Evolutionary conservation across 2,329 filamentous ascomycete species (phyloP).

Genomic region (Colletotrichum scovillei): DNA sequence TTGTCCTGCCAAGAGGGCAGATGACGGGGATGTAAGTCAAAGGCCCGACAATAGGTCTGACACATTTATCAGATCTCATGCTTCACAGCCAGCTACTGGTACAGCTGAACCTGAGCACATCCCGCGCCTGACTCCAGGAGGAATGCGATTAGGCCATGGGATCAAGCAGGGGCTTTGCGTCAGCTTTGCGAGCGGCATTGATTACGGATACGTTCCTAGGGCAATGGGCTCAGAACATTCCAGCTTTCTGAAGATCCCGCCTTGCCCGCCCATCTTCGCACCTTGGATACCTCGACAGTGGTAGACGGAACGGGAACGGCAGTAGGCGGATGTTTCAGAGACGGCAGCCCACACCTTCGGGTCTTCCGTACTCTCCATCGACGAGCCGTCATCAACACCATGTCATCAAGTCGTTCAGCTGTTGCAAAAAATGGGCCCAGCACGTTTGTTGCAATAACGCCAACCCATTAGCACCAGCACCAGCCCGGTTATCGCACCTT

Average conservation of each 20-base stretch:
- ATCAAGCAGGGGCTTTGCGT: background rate
- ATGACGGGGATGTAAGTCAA: background rate
- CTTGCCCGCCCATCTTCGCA: no score
- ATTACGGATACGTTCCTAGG: background rate
- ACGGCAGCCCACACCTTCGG: background rate
- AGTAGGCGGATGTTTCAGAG: constrained; percentile 11
- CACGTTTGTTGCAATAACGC: background rate
- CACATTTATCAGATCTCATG: background rate
- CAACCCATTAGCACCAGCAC: background rate
- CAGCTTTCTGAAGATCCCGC: background rate
- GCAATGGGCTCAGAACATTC: background rate
- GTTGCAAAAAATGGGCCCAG: background rate
- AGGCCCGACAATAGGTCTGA: background rate
- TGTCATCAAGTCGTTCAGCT: background rate
- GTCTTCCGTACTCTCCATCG: background rate
- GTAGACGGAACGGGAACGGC: background rate
- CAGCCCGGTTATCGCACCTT: background rate
- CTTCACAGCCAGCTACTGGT: background rate
- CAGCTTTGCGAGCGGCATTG: background rate
- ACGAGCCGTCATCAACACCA: background rate
- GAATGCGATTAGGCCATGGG: background rate
- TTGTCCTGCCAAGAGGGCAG: background rate
- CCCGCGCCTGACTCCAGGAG: background rate
- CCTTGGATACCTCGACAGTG: background rate
- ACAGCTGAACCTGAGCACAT: background rate